These are phyloP conservation scores for Brassica cretica DNA, from an alignment of 345 rosid genomes.

Conservation along the genomic window DNA sequence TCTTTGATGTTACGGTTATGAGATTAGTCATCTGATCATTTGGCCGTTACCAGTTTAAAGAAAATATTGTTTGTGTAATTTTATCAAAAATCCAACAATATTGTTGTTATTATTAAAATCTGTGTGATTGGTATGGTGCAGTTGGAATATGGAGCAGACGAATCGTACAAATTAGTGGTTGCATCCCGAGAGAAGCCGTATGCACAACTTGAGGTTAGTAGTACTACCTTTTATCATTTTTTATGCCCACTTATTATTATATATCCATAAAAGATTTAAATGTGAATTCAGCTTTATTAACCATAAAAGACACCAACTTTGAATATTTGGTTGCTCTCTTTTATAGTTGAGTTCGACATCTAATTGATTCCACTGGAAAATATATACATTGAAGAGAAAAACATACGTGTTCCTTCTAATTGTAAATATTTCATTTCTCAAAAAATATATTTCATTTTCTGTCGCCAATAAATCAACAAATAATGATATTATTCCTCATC, in stretches of 20 bases:
- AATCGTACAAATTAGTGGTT: constrained; percentile 61
- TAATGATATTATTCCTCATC: neutral
- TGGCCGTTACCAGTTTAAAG: too few species aligned
- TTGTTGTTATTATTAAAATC: too few species aligned
- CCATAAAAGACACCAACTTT: constrained; percentile 6
- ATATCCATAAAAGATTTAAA: neutral
- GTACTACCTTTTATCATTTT: constrained; percentile 2
- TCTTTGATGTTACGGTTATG: neutral
- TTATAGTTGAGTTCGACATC: constrained; percentile 8
- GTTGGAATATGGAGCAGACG: constrained; percentile 65
- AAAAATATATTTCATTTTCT: neutral
- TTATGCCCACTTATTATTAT: neutral
- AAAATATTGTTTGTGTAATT: too few species aligned
- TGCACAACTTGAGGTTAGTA: constrained; percentile 59
- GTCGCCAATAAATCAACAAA: neutral
- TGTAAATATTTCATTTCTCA: neutral
- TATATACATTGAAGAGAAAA: too few species aligned
- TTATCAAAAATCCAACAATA: too few species aligned
- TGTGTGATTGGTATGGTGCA: constrained; percentile 34
- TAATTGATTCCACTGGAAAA: neutral
- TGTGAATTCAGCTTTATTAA: neutral
- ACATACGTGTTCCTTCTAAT: neutral
- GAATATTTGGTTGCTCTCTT: neutral
- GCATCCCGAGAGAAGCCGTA: constrained; percentile 47
- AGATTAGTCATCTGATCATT: neutral